Base-by-base conservation (phyloP, 2,329 filamentous ascomycete species). In the Epicoccum nigrum region DNA sequence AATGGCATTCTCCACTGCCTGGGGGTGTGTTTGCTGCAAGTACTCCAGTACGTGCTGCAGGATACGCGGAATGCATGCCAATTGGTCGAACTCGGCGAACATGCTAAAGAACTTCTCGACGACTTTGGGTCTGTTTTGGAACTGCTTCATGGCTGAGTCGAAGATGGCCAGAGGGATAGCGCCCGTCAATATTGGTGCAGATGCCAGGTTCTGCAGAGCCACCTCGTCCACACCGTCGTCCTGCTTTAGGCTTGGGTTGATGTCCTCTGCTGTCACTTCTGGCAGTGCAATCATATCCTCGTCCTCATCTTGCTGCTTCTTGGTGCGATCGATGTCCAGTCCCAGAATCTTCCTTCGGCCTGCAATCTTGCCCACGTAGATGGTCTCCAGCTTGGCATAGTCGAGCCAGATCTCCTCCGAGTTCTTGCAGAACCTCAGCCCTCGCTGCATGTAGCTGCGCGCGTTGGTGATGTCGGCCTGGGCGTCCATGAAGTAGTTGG, bases 111-210 rank as follows among this genome's bases (percentile, higher is more conserved):
- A 96, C 17, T 82, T 77, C 64, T 88, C 86, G 3, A 86, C 90
- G 6, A 91, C 80, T 1, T 79, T 76, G 1, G 85, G 74, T 53
- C 83, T 83, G 69, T 87, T 85, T 59, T 89, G 86, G 44, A 88
- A 83, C 64, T 96, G 87, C 71, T 88, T 90, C 76, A 86, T 86
- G 5, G 92, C 87, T 17, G 90, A 85, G 65, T 96, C 91, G 67
- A 96, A 97, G 39, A 99, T 90, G 31, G 93, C 92, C 48, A 92
- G 83, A 2, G 94, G 92, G 60, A 99, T 96, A 13, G 91, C 94
- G n/a, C 94, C 94, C 54, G 89, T 90, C 57, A 97, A 81, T 8
- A 91, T 91, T 4, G 93, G 92, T 39, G 92, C 93, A 50, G 81
- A 78, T 30, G 83, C 82, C 13, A 89, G 75, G 55, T 84, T 85